Evolutionary conservation across 371 early-diverging fungal species (phyloP).

Genomic region (Funneliformis caledonium): DNA sequence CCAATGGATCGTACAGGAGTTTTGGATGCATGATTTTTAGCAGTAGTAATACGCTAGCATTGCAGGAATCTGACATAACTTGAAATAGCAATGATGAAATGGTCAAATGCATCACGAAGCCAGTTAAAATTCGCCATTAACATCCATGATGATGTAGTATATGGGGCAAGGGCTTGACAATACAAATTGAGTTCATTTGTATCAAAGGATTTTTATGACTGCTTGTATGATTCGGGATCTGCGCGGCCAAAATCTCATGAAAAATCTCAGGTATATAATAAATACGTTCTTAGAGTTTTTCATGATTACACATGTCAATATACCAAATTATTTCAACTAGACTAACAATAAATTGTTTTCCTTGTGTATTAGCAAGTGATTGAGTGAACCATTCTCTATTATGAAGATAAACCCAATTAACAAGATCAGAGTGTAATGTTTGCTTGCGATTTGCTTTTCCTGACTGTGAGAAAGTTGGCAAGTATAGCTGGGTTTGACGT

Average conservation of each 20-base stretch:
- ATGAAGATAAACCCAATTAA: neutral
- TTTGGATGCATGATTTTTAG: neutral
- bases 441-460: conserved; percentile 5
- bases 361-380: conserved; percentile 20
- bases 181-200: conserved; percentile 13
- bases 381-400: neutral
- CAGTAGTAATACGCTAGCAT: neutral
- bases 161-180: neutral
- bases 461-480: conserved; percentile 1
- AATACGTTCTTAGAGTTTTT: too few relatives aligned
- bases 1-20: neutral
- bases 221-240: neutral
- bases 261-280: neutral
- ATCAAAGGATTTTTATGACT: conserved; percentile 10
- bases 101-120: neutral
- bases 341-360: conserved; percentile 6
- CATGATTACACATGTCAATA: too few relatives aligned
- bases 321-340: too few relatives aligned
- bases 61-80: neutral
- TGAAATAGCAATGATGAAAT: neutral
- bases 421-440: neutral
- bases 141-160: conserved; percentile 8
- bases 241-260: neutral
- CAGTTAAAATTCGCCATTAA: neutral
- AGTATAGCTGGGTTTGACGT: conserved; percentile 1